Conservation (phyloP, 1,284 basidiomycete species). For the Puccinia novopanici region DNA sequence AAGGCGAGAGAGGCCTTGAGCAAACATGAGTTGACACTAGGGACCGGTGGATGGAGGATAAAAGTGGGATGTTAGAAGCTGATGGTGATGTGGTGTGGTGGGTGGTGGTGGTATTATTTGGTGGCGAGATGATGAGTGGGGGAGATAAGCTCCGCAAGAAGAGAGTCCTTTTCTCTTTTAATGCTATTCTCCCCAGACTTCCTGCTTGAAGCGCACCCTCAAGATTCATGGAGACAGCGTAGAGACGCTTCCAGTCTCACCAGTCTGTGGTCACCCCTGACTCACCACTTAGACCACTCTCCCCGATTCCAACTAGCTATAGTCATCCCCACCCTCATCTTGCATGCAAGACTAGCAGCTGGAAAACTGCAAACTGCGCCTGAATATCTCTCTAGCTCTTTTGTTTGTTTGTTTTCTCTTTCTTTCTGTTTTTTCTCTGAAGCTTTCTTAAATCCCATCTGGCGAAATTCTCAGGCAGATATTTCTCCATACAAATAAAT, state of each 20-base stretch:
- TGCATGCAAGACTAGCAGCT: neutral
- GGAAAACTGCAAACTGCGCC: constrained; percentile 9
- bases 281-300: too few species aligned
- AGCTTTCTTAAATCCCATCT: too few species aligned
- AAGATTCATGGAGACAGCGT: neutral
- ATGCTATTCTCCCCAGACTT: neutral
- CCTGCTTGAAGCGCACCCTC: too few species aligned
- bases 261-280: too few species aligned
- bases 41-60: neutral
- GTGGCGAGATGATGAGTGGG: neutral
- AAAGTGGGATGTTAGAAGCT: neutral
- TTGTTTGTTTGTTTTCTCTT: neutral
- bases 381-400: neutral
- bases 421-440: too few species aligned
- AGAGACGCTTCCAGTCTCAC: neutral
- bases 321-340: constrained; percentile 9
- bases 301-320: neutral
- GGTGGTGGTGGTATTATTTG: neutral
- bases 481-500: too few species aligned
- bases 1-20: too few species aligned
- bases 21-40: neutral
- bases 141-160: constrained; percentile 31
- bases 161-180: too few species aligned
- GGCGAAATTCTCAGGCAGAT: too few species aligned
- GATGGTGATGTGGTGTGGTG: neutral